Evolutionary conservation across 2,329 filamentous ascomycete genomes (phyloP), one percentile per base, ranked within the genome.

Genomic region (Xylaria sp.): DNA sequence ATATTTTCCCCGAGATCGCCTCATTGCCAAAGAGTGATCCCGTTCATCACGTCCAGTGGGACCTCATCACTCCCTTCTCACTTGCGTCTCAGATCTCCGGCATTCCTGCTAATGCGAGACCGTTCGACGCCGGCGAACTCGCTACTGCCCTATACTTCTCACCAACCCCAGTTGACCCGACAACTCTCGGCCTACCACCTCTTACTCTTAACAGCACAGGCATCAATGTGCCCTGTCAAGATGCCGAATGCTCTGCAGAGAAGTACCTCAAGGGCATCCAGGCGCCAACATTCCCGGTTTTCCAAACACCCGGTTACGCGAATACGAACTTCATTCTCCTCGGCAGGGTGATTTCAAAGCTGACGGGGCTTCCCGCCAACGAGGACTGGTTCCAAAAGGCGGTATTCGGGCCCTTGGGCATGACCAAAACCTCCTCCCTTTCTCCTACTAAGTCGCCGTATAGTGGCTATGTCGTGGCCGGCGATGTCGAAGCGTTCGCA

Each of bases 21-120:
- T 61, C 60, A 8, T 21, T 65, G 15, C 47, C 57, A 27, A 33
- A 52, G 27, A 38, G 67, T 25, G 53, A 68, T 21, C 61, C 67
- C 2, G 58, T 76, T 2, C 59, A 70, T 37, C 61, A 63, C 31
- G 57, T 69, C 7, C 40, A 68, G 17, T 76, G 75, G 75, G 69
- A 75, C n/a, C 65, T 74, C 1, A 71, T 76, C 46, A 76, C 73
- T 0, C 66, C 74, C 1, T 67, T 72, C 13, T 67, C 71, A 4
- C 68, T 77, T 4, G 72, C 74, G 11, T 70, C 74, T 1, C 72
- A 76, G 48, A 66, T 75, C 23, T 68, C 65, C 1, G 75, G 72
- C 4, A 49, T 76, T 5, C 63, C 68, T 8, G 67, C 75, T 41
- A 67, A 70, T 25, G 61, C 61, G 17, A 54, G 52, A 21, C 68